These are phyloP conservation scores for Calocybe gambosa DNA, from an alignment of 1,284 basidiomycete genomes.

Conservation along the genomic window DNA sequence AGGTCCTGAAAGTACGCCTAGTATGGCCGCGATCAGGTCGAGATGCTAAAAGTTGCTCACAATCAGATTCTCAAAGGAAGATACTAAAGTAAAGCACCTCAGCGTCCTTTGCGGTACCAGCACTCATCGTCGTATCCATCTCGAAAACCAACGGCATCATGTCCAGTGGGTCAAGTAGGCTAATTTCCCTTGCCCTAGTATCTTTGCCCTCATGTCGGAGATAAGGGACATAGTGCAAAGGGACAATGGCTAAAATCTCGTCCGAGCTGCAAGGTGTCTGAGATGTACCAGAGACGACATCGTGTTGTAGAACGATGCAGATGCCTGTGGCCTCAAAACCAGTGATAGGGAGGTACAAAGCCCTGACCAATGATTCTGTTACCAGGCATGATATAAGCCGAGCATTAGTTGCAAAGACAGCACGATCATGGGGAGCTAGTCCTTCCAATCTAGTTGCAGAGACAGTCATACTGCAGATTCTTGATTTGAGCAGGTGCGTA, in stretches of 20 bases:
- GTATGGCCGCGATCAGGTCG: constrained; percentile 21
- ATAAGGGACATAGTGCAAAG: constrained; percentile 37
- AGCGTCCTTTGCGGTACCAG: background rate
- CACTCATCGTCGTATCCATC: constrained; percentile 10
- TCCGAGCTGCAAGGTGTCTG: constrained; percentile 19
- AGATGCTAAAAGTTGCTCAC: constrained; percentile 19
- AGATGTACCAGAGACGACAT: constrained; percentile 19
- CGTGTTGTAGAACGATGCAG: constrained; percentile 30
- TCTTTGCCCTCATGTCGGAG: constrained; percentile 31
- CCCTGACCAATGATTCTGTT: constrained; percentile 42
- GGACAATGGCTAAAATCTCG: constrained; percentile 37
- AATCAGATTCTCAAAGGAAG: background rate
- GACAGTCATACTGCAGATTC: constrained; percentile 18
- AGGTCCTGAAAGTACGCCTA: constrained; percentile 19
- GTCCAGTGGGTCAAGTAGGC: constrained; percentile 44
- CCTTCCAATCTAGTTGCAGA: constrained; percentile 21
- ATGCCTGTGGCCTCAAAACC: constrained; percentile 30
- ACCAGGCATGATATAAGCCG: constrained; percentile 47
- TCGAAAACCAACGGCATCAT: constrained; percentile 39
- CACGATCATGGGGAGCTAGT: constrained; percentile 30
- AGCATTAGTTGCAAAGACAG: constrained; percentile 38
- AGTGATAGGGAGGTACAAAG: constrained; percentile 35
- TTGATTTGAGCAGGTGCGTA: background rate
- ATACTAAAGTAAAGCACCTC: constrained; percentile 20
- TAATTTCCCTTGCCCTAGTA: constrained; percentile 29